Percentiles rank a stretch among this genome's conserved stretches.
These are phyloP conservation scores for Citrus maxima DNA, from an alignment of 345 rosid species.

Conservation along the genomic window DNA sequence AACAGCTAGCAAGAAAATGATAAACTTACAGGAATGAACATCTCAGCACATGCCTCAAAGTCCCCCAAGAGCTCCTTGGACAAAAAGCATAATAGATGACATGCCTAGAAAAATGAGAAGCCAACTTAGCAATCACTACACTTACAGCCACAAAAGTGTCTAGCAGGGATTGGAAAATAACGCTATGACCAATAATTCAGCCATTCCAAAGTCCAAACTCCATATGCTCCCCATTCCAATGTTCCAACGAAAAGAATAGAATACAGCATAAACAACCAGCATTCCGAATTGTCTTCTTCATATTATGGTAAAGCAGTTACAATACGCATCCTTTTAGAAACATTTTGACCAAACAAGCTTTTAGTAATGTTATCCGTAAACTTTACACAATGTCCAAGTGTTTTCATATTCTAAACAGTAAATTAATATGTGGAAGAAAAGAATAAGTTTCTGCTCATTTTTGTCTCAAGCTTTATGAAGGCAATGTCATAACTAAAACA, in stretches of 20 bases:
- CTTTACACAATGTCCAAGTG: background rate
- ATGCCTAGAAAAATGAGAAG: constrained; percentile 48
- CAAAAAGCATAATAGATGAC: constrained; percentile 88
- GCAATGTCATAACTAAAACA: background rate
- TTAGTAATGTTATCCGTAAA: background rate
- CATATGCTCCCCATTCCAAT: background rate
- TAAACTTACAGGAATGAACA: constrained; percentile 82
- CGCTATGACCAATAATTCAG: background rate
- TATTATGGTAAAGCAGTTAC: background rate
- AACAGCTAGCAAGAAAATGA: constrained; percentile 7
- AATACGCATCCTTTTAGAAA: no score
- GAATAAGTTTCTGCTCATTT: background rate
- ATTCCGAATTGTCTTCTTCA: background rate
- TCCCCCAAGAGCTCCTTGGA: constrained; percentile 98
- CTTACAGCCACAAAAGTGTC: constrained; percentile 7
- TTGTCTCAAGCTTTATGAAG: background rate
- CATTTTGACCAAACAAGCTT: background rate
- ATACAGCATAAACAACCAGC: background rate
- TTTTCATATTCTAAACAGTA: no score
- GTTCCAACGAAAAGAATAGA: background rate
- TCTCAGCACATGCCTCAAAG: constrained; percentile 95
- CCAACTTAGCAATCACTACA: constrained; percentile 19
- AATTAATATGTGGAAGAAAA: background rate
- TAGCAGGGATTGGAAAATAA: background rate
- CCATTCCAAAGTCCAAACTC: background rate